These are phyloP conservation scores for Dendrobium nobile DNA, from an alignment of 106 monocot genomes.

Conservation along the genomic window DNA sequence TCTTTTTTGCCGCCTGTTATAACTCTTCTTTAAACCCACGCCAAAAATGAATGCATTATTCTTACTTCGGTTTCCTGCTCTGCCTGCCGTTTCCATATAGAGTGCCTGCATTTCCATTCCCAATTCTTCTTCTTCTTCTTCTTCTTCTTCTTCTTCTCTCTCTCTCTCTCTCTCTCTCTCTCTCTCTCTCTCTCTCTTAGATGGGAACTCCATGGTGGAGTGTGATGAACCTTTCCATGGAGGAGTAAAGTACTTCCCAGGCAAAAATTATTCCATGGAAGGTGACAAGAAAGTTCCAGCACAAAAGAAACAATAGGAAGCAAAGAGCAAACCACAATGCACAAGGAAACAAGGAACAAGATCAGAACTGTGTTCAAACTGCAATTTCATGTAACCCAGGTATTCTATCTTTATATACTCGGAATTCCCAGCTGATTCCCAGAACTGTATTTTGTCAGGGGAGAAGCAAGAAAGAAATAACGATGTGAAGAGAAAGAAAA, in stretches of 20 bases:
- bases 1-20: constrained; percentile 1
- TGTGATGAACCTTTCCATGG: neutral
- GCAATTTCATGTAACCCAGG: constrained; percentile 77
- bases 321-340: constrained; percentile 38
- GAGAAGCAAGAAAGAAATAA: too few species aligned
- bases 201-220: neutral
- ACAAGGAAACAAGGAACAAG: constrained; percentile 74
- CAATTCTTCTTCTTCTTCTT: neutral
- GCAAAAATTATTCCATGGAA: neutral
- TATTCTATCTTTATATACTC: constrained; percentile 4
- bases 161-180: neutral
- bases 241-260: neutral
- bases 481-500: too few species aligned
- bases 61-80: constrained; percentile 4
- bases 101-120: neutral
- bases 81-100: constrained; percentile 3
- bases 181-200: neutral
- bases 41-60: neutral
- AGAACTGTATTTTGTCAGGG: neutral
- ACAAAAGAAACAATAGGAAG: neutral
- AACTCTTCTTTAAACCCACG: neutral
- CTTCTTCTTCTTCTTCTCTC: neutral
- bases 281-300: neutral
- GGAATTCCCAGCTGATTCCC: neutral
- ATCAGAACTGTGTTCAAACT: constrained; percentile 81